Base-by-base conservation (phyloP, 345 rosid species). In the Salix suchowensis region DNA sequence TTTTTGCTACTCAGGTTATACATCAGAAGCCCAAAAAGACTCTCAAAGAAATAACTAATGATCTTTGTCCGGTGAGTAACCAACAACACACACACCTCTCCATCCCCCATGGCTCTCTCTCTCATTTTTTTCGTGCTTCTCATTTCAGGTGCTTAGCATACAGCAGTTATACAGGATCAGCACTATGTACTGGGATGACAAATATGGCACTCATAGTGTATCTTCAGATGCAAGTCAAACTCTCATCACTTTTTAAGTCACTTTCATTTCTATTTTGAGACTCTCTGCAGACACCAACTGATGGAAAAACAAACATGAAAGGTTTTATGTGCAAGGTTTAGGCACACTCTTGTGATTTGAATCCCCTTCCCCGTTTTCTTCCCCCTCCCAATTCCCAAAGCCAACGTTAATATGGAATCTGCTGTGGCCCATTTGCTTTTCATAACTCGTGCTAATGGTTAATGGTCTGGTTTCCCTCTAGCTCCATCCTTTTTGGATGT, bases 111-210 rank as follows among this genome's bases (percentile, higher is more conserved):
- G 2, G 44, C 44, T 40, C 44, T 10, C 42, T 72, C 28, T 28
- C 19, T 64, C 34, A 32, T 32, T 50, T 58, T 72, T 18, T 73
- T 70, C 34, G 71, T 46, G 16, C 64, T 60, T 67, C 58, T 82
- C 65, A 62, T 75, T 79, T 58, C 91, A 94, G 98, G 93, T 88
- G 7, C 92, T 94, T 78, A 94, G 97, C 85, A 86, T 94, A 82
- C 98, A 94, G n/a, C 98, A 94, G 83, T 78, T 94, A 79, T 94
- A 94, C 85, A 82, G 98, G 84, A 91, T 94, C 76, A 91, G 96
- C 81, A 94, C 98, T 7, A 94, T 94, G 97, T 94, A 94, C 82
- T 94, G 97, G 97, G 98, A 94, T 82, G 98, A 92, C 85, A 94
- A 94, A 76, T 92, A 92, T 62, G 98, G 97, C 72, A 92, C 97